Percentiles rank a stretch among this genome's conserved stretches.
phyloP scores from a whole-genome alignment of 2,329 filamentous ascomycete species.

The Aspergillus texensis region DNA sequence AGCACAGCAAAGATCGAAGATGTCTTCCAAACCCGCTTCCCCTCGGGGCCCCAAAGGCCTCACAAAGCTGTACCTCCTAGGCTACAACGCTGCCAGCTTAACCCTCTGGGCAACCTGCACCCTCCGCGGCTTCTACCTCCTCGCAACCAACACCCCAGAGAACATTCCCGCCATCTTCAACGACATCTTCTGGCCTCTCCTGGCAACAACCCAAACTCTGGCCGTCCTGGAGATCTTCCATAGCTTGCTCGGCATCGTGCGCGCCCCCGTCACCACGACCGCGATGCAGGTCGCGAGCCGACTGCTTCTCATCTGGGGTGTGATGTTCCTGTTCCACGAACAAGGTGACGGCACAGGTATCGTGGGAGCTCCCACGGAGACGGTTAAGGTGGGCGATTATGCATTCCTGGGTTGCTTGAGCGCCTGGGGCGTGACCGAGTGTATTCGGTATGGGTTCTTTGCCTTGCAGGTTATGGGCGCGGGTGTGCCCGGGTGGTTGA shows the following conservation, averaged over 20 bases:
- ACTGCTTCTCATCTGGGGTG: conserved; percentile 84
- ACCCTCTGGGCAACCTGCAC: conserved; percentile 79
- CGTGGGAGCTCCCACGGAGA: conserved; percentile 24
- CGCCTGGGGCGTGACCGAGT: conserved; percentile 89
- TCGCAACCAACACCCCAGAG: conserved; percentile 49
- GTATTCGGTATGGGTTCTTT: conserved; percentile 92
- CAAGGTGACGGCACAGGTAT: conserved; percentile 63
- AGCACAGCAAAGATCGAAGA: background rate
- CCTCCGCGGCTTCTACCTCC: conserved; percentile 64
- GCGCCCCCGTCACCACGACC: conserved; percentile 82
- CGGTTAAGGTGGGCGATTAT: conserved; percentile 38
- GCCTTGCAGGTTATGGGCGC: conserved; percentile 61
- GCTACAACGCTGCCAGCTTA: conserved; percentile 82
- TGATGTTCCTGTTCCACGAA: conserved; percentile 73
- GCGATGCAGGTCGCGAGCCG: conserved; percentile 87
- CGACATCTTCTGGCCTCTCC: conserved; percentile 45
- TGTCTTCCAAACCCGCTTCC: conserved; percentile 14
- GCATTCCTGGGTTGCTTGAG: conserved; percentile 59
- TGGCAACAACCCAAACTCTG: conserved; percentile 73
- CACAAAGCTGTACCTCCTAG: conserved; percentile 70
- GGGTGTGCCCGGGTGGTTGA: conserved; percentile 67
- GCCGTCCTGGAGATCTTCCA: conserved; percentile 84
- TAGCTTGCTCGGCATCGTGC: conserved; percentile 76
- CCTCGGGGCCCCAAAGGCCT: conserved; percentile 41
- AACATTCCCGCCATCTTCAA: conserved; percentile 47